Evolutionary conservation across 495 filamentous ascomycete genomes (phyloP).

Genomic region (Cercophora sp.): DNA sequence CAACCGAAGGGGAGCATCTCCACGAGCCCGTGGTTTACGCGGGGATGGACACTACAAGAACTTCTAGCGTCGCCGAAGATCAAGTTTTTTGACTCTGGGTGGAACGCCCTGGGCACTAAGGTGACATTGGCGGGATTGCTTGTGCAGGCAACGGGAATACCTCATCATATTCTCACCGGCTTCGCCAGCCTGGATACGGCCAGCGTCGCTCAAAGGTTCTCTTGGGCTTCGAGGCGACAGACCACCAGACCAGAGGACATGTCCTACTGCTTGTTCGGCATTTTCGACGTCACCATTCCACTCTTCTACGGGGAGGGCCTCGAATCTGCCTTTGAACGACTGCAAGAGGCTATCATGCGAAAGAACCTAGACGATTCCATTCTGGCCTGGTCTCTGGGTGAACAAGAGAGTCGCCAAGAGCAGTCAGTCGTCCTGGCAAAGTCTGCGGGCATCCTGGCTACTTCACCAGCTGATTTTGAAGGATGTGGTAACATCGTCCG

Average conservation of each 20-base stretch:
- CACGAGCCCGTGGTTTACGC: conserved; percentile 32
- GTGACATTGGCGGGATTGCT: not conserved
- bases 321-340: conserved; percentile 12
- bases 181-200: not conserved
- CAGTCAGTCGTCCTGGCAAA: not conserved
- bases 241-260: conserved; percentile 16
- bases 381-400: conserved; percentile 16
- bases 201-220: conserved; percentile 17
- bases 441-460: conserved; percentile 1
- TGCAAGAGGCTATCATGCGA: conserved; percentile 18
- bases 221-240: conserved; percentile 14
- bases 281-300: conserved; percentile 17
- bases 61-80: conserved; percentile 31
- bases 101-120: conserved; percentile 20
- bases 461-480: conserved; percentile 4
- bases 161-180: conserved; percentile 10
- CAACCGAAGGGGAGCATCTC: not conserved
- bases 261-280: conserved; percentile 20
- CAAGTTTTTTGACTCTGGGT: conserved; percentile 28
- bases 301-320: conserved; percentile 14
- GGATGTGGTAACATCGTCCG: conserved; percentile 3
- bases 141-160: conserved; percentile 6
- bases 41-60: too few species aligned
- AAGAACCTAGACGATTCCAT: conserved; percentile 17
- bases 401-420: not conserved